phyloP scores from a whole-genome alignment of 1,139 yeast genomes.

The Arxiozyma heterogenica region DNA sequence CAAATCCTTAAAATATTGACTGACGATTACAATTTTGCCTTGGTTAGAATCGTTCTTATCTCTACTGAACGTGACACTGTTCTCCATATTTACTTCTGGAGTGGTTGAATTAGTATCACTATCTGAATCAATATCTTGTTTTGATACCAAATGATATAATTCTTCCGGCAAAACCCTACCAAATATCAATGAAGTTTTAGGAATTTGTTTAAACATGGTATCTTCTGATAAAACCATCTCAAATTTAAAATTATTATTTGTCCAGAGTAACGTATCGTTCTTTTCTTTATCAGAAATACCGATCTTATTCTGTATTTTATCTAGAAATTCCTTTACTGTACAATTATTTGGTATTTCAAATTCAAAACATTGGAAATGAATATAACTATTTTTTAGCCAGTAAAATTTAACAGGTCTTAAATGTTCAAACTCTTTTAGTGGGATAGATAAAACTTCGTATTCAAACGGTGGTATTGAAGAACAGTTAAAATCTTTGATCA shows the following conservation, averaged over 20 bases:
- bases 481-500: constrained; percentile 44
- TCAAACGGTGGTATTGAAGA: constrained; percentile 43
- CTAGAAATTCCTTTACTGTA: constrained; percentile 48
- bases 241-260: constrained; percentile 31
- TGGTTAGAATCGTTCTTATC: constrained; percentile 6
- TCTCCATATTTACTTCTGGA: constrained; percentile 3
- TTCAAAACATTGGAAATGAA: constrained; percentile 61
- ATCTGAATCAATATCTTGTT: not conserved
- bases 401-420: constrained; percentile 54
- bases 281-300: constrained; percentile 43
- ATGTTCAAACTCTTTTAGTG: constrained; percentile 68
- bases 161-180: constrained; percentile 37
- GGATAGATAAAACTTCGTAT: constrained; percentile 69
- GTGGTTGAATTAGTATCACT: constrained; percentile 1
- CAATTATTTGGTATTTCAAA: constrained; percentile 58
- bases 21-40: constrained; percentile 39
- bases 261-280: constrained; percentile 41
- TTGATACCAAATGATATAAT: constrained; percentile 9
- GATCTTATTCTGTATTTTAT: constrained; percentile 47
- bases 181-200: constrained; percentile 26
- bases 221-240: constrained; percentile 29
- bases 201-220: constrained; percentile 25
- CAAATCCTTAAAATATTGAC: constrained; percentile 71
- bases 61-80: constrained; percentile 1
- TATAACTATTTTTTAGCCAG: constrained; percentile 55